Evolutionary conservation across 2,329 filamentous ascomycete genomes (phyloP), one percentile per base, ranked within the genome.

Genomic region (Aspergillus sclerotialis): DNA sequence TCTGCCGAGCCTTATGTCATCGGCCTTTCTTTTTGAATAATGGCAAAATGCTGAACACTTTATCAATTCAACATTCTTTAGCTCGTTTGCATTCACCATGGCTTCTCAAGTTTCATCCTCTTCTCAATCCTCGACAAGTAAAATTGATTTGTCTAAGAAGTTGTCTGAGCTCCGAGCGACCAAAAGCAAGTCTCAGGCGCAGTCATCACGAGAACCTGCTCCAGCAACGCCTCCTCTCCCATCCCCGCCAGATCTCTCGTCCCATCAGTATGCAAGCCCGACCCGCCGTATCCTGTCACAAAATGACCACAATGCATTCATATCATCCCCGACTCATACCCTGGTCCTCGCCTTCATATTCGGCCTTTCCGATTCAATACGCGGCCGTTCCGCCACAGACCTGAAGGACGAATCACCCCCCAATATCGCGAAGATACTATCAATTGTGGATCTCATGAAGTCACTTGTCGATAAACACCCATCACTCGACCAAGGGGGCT

Each of bases 291-390:
- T 98, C 33, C 67, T 98, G 9, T 90, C 88, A 3, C 70, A 70
- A 2, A 68, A 75, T 31, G 92, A 98, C 48, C 89, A 94, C 56
- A 73, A 84, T 12, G 64, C 87, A 4, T 98, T 96, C 52, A 72
- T 88, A 12, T 66, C 75, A 1, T 95, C 89, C 0, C 70, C 81
- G 0, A 82, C 89, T 5, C 83, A 85, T 59, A 70, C 70, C 6
- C 73, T 96, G 26, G 73, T 98, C 28, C 68, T 84, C 38, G 78
- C 84, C 13, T 98, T 94, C 64, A 73, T 95, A 42, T 95, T 94
- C 61, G 76, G 77, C 7, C 76, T 98, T 14, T 81, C 88, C 28
- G 89, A 95, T 50, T 79, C 84, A 4, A 84, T 94, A 28, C 68
- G 78, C 75, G 52, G 55, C n/a, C 49, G 46, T 32, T 46, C 55